Conservation (phyloP, 2,329 filamentous ascomycete species). For the Trichoderma atrobrunneum region DNA sequence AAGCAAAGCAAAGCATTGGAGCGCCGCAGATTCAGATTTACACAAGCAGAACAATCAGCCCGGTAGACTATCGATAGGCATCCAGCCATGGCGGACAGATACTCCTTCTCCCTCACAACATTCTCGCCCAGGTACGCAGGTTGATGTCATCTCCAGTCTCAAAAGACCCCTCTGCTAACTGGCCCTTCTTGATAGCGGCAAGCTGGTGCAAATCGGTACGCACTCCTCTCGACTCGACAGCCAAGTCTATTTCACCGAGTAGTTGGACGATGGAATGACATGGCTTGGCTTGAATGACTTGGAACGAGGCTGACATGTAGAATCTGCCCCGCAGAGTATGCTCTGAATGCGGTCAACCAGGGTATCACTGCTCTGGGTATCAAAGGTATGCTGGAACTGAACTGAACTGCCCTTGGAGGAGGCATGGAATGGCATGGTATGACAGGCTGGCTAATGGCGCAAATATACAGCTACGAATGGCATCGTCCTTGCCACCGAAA, state of each 20-base stretch:
- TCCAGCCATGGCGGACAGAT: conserved; percentile 86
- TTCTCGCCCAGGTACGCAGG: conserved; percentile 91
- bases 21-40: conserved; percentile 12
- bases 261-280: neutral
- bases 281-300: neutral
- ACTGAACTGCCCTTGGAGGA: neutral
- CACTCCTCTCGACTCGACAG: neutral
- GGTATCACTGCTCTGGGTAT: conserved; percentile 97
- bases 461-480: conserved; percentile 79
- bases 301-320: conserved; percentile 9
- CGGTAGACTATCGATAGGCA: conserved; percentile 6
- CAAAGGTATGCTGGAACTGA: conserved; percentile 66
- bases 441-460: conserved; percentile 24
- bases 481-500: conserved; percentile 97
- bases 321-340: conserved; percentile 71
- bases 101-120: conserved; percentile 98
- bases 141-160: conserved; percentile 14
- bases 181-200: conserved; percentile 64
- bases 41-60: conserved; percentile 15
- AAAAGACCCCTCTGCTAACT: conserved; percentile 29
- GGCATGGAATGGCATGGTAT: neutral
- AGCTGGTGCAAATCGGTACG: conserved; percentile 93
- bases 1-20: conserved; percentile 25
- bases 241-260: neutral
- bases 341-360: conserved; percentile 97